These are phyloP conservation scores for Metrosideros polymorpha DNA, from an alignment of 441 rosid genomes.

Conservation along the genomic window DNA sequence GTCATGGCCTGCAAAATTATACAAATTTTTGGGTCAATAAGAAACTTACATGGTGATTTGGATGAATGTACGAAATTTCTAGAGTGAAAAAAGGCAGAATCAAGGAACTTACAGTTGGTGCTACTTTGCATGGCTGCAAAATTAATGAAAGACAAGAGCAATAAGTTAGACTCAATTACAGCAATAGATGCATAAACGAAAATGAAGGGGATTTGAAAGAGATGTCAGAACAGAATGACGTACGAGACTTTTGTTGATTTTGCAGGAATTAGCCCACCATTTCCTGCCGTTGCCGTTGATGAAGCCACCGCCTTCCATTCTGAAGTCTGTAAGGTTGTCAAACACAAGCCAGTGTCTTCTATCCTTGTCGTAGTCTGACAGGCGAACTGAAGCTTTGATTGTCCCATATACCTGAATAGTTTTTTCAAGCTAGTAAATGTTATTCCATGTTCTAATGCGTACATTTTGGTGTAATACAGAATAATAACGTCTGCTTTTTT, in stretches of 20 bases:
- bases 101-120: slow-evolving; percentile 10
- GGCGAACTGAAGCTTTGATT: not conserved
- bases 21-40: not conserved
- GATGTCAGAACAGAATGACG: not conserved
- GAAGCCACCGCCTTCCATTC: slow-evolving; percentile 5
- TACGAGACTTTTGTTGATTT: slow-evolving; percentile 7
- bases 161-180: not conserved
- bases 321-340: not conserved
- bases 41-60: not conserved
- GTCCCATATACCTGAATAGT: not conserved
- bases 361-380: not conserved
- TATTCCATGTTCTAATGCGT: not conserved
- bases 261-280: slow-evolving; percentile 14
- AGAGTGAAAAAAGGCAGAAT: not conserved
- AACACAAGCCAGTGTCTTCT: slow-evolving; percentile 3
- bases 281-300: slow-evolving; percentile 8
- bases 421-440: not conserved
- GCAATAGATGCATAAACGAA: not conserved
- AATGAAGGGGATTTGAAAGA: not conserved
- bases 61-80: not conserved
- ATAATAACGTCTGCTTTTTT: not conserved
- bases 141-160: not conserved
- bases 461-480: not conserved
- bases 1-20: slow-evolving; percentile 3
- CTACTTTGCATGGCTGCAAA: slow-evolving; percentile 10